Evolutionary conservation across 805 yeast genomes (phyloP).

Genomic region (Ogataea zsoltii): DNA sequence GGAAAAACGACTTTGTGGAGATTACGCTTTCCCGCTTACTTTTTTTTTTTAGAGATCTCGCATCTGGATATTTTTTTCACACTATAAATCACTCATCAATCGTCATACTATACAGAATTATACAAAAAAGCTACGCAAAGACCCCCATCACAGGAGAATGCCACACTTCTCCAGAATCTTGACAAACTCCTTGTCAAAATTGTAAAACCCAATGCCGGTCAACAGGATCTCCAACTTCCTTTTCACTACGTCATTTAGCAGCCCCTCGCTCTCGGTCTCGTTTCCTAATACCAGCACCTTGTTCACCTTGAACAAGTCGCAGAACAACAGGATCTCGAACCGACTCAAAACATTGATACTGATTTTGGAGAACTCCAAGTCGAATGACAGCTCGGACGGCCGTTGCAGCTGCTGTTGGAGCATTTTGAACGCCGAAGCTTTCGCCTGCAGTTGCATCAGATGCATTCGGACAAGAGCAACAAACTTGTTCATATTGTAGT

Average conservation of each 20-base stretch:
- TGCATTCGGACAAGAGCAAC: constrained; percentile 26
- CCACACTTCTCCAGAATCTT: constrained; percentile 18
- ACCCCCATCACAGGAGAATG: not conserved
- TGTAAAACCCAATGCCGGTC: constrained; percentile 15
- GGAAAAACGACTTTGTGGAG: too few relatives aligned
- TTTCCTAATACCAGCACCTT: constrained; percentile 20
- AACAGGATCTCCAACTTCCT: constrained; percentile 22
- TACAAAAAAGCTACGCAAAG: too few relatives aligned
- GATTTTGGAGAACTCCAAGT: constrained; percentile 31
- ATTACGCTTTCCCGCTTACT: too few relatives aligned
- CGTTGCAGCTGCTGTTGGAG: constrained; percentile 15
- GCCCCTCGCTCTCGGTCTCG: constrained; percentile 8
- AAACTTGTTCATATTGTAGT: constrained; percentile 27
- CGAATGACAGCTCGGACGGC: constrained; percentile 24
- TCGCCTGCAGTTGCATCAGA: constrained; percentile 27
- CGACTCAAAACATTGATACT: constrained; percentile 20
- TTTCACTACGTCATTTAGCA: constrained; percentile 2
- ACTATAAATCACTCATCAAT: too few relatives aligned
- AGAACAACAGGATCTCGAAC: constrained; percentile 25
- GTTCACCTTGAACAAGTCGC: constrained; percentile 21
- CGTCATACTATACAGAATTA: not conserved
- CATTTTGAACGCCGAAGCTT: constrained; percentile 16
- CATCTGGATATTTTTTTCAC: too few relatives aligned
- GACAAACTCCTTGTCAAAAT: constrained; percentile 20
- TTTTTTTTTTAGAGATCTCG: too few relatives aligned